Conservation (phyloP, 805 yeast species). For the Yarrowia osloensis region DNA sequence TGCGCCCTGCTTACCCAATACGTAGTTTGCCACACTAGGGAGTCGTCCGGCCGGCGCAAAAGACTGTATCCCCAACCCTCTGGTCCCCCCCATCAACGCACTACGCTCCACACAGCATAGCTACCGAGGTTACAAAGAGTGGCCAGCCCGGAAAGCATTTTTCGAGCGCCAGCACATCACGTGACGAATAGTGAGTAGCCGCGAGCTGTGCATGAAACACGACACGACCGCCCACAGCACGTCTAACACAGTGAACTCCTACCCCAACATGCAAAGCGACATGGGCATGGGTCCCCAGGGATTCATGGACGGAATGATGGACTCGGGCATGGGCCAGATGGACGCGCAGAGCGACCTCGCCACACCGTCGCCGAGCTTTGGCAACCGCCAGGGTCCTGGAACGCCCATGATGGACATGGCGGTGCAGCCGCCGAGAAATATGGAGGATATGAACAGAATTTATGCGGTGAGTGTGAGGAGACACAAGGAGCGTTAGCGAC, state of each 20-base stretch:
- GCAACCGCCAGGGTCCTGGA: neutral
- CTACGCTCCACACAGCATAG: neutral
- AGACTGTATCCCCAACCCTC: neutral
- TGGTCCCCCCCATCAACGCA: neutral
- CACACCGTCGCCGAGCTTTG: slow-evolving; percentile 25
- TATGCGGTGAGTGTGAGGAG: slow-evolving; percentile 15
- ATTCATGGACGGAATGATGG: slow-evolving; percentile 27
- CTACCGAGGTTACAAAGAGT: neutral
- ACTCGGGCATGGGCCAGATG: neutral
- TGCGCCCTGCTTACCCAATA: slow-evolving; percentile 27
- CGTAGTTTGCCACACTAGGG: slow-evolving; percentile 29
- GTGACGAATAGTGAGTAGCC: neutral
- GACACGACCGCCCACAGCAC: neutral
- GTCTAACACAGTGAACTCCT: slow-evolving; percentile 28
- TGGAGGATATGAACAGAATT: slow-evolving; percentile 26
- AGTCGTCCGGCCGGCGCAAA: neutral
- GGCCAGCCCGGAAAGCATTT: neutral
- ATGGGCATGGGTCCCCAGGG: slow-evolving; percentile 27
- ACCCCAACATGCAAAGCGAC: slow-evolving; percentile 18
- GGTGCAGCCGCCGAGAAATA: slow-evolving; percentile 5
- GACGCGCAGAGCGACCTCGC: slow-evolving; percentile 17
- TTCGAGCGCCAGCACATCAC: neutral
- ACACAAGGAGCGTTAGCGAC: neutral
- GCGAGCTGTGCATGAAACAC: neutral
- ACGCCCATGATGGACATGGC: slow-evolving; percentile 16